Evolutionary conservation across 108 stramenopile species (phyloP), one percentile per base, ranked within the genome.

Genomic region (Cyclotella kingstonii): DNA sequence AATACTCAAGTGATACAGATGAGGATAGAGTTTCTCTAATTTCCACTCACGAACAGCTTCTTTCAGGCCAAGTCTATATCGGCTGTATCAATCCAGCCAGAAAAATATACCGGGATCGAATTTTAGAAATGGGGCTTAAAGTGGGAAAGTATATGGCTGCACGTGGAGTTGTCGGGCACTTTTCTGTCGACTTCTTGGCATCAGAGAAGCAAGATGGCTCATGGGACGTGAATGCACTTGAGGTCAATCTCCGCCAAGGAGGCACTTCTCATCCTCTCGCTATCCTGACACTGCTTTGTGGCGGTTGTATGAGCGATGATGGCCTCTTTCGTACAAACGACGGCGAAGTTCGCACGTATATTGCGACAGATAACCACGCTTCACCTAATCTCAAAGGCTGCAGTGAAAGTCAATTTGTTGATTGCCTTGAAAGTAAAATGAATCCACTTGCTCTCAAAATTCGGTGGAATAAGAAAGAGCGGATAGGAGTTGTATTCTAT

Each of bases 191-290:
- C 35, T 72, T 72, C 42, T 36, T 72, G 23, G 70, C 70, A 14
- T 17, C 15, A 8, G 45, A 56, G 19, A 60, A 29, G 12, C 40
- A n/a, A 33, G 40, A 56, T 55, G 70, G 56, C 44, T 22, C 34
- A 12, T 72, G 63, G 63, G 26, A 65, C 40, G 38, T 72, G 10
- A 45, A 52, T 47, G 70, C 63, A 7, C 30, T 72, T 14, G 70
- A 72, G 44, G 43, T 73, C 5, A 73, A 73, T 21, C 44, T 73
- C 5, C 48, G 71, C 7, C 66, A 67, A 42, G 71, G 71, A 2
- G 71, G 71, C 8, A 73, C 71, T 11, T 66, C 71, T 5, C 71
- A 73, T 27, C 71, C 71, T 3, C 61, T 66, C 17, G 30, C 64
- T 3, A 56, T 54, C 17, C 64, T 73, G 71, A 65, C 64, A 29